These are phyloP conservation scores for Boletus rubescentipes DNA, from an alignment of 768 basidiomycete genomes.

Conservation along the genomic window DNA sequence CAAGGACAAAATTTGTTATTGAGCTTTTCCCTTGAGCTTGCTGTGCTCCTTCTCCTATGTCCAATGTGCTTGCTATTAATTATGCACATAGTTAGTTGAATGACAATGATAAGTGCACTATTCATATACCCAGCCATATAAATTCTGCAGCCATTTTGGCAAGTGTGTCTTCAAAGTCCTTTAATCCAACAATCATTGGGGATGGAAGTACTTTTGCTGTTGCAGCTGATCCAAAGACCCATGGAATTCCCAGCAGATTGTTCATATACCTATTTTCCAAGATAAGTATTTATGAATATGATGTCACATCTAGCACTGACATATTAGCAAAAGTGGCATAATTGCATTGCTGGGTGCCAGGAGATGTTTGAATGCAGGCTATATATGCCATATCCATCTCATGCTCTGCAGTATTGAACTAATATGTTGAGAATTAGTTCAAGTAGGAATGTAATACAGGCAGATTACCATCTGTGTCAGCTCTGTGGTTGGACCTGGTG, in stretches of 20 bases:
- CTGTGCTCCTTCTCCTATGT: neutral
- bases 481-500: neutral
- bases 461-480: neutral
- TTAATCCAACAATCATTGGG: neutral
- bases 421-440: neutral
- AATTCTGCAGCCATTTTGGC: neutral
- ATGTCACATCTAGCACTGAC: neutral
- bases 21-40: neutral
- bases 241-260: neutral
- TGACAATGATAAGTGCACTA: no score
- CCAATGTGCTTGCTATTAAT: neutral
- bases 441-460: neutral
- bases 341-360: neutral
- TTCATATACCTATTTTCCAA: constrained; percentile 1
- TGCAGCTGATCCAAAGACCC: neutral
- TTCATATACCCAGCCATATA: constrained; percentile 8
- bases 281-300: neutral
- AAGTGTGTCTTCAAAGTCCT: constrained; percentile 4
- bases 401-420: neutral
- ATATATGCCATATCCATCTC: fast-evolving
- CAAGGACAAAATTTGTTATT: neutral
- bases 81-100: no score
- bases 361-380: neutral
- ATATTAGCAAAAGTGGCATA: neutral
- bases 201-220: neutral